phyloP scores from a whole-genome alignment of 306 rosid genomes.

The Casuarina glauca region DNA sequence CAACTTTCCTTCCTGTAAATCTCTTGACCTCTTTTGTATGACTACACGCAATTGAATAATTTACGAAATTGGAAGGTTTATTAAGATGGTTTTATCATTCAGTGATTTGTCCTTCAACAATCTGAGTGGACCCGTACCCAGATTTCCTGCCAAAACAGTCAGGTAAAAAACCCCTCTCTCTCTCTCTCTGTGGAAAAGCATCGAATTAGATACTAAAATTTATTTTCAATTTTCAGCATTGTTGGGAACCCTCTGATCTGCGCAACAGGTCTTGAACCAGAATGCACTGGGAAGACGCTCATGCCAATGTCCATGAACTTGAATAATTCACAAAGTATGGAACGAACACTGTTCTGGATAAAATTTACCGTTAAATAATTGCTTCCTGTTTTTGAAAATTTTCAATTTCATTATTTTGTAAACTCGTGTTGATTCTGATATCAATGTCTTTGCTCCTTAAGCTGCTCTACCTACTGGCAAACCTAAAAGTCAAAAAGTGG shows the following conservation, averaged over 20 bases:
- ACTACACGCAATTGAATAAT: constrained; percentile 6
- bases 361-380: constrained; percentile 4
- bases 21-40: constrained; percentile 32
- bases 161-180: constrained; percentile 44
- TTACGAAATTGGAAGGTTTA: constrained; percentile 18
- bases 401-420: constrained; percentile 1
- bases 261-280: constrained; percentile 72
- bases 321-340: constrained; percentile 61
- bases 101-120: constrained; percentile 93
- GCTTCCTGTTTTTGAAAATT: neutral
- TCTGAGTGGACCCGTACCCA: constrained; percentile 83
- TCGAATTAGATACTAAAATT: constrained; percentile 11
- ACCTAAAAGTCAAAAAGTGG: constrained; percentile 69
- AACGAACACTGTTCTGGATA: neutral
- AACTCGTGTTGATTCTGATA: constrained; percentile 32
- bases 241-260: constrained; percentile 90
- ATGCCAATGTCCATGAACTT: constrained; percentile 96
- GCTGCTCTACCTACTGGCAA: constrained; percentile 51
- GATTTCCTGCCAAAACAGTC: constrained; percentile 89
- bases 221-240: constrained; percentile 53
- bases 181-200: constrained; percentile 19
- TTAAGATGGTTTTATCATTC: constrained; percentile 33
- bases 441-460: constrained; percentile 43
- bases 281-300: constrained; percentile 69
- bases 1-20: constrained; percentile 85